Evolutionary conservation across 2,329 filamentous ascomycete genomes (phyloP), one percentile per base, ranked within the genome.

Genomic region (Sporothrix humicola): DNA sequence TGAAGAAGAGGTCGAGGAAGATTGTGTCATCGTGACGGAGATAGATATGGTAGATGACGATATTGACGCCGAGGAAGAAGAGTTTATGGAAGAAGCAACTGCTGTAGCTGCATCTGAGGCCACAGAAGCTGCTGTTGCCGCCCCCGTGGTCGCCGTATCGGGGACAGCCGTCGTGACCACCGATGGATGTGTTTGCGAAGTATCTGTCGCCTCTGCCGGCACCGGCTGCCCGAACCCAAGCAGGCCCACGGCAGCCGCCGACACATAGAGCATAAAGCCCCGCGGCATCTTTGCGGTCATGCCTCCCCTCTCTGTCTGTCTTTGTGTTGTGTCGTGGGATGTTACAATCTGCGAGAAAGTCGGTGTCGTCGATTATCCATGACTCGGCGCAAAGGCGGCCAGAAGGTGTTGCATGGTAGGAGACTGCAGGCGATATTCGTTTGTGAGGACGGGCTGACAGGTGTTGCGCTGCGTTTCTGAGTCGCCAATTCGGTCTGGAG

Each of bases 181-280:
- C 10, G 56, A 52, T 17, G 31, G 3, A 37, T 37, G 31, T 37
- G 46, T 46, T 44, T 48, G 10, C 20, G 56, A 65, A 7, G 73
- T 72, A 7, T 68, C 73, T 2, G 74, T 69, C 3, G 75, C 76
- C 66, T 72, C 69, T 9, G 74, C 75, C 42, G 73, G 75, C 0
- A 71, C 72, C 3, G 72, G 74, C 54, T 74, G 74, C 48, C 75
- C 76, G 12, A 77, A 71, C 17, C 75, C 76, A 5, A 77, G 73
- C 61, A 77, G 72, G 5, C 76, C 75, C 4, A 77, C 74, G 54
- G 73, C 76, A 13, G 76, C 75, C 13, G 75, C 75, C 63, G 76
- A 77, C 54, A 75, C 63, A n/a, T 73, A 74, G 69, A 76, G 72
- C 75, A 75, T 71, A 52, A 77, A 74, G 72, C 75, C 75, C 59